Evolutionary conservation across 208 protist genomes (phyloP).

Genomic region (Herpetomonas muscarum): DNA sequence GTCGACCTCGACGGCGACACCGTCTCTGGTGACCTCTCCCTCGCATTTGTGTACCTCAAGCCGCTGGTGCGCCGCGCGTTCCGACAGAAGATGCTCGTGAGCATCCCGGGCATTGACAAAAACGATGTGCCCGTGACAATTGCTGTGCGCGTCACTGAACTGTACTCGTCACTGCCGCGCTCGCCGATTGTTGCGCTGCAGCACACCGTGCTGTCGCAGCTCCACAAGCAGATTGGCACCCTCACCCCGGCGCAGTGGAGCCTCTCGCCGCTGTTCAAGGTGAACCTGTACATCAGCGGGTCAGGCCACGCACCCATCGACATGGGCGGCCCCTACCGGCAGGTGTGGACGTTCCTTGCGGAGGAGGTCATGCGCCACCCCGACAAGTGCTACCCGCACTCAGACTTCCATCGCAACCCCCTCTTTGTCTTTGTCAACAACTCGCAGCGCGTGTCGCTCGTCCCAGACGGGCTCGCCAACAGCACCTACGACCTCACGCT

Average conservation of each 20-base stretch:
- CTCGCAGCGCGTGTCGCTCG: constrained; percentile 75
- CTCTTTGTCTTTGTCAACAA: constrained; percentile 86
- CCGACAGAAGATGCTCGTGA: constrained; percentile 63
- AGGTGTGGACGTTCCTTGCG: constrained; percentile 85
- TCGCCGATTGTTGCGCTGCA: constrained; percentile 70
- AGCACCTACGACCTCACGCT: constrained; percentile 72
- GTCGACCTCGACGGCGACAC: constrained; percentile 79
- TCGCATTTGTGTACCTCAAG: constrained; percentile 78
- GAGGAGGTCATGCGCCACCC: constrained; percentile 87
- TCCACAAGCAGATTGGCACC: constrained; percentile 83
- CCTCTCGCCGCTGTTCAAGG: constrained; percentile 76
- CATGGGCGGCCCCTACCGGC: constrained; percentile 86
- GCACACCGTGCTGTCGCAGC: constrained; percentile 78
- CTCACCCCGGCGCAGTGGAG: constrained; percentile 61
- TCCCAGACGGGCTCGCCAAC: constrained; percentile 71
- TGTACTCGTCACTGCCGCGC: constrained; percentile 72
- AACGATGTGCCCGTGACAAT: constrained; percentile 36
- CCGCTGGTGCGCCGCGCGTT: constrained; percentile 78
- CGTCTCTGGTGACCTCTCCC: constrained; percentile 57
- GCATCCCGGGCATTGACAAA: constrained; percentile 60
- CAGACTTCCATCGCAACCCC: constrained; percentile 80
- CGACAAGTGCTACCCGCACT: constrained; percentile 80
- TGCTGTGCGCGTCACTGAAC: constrained; percentile 67
- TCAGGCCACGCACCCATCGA: constrained; percentile 78
- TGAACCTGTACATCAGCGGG: constrained; percentile 74